A percentile compares a stretch with the other conserved stretches of the same genome.
These are phyloP conservation scores for Yamadazyma kanchanaburiensis DNA, from an alignment of 1,139 yeast genomes.

Conservation along the genomic window DNA sequence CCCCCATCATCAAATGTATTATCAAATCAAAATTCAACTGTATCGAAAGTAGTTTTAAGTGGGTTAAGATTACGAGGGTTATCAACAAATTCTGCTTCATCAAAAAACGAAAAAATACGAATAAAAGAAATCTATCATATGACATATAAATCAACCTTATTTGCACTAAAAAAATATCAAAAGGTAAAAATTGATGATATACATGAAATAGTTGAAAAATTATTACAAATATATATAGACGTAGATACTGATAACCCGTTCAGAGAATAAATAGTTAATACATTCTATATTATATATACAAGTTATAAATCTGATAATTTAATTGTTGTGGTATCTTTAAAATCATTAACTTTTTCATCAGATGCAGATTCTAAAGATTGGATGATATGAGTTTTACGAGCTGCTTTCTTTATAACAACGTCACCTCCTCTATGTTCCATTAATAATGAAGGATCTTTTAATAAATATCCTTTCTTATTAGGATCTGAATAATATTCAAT, in stretches of 20 bases:
- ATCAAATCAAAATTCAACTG: slow-evolving; percentile 19
- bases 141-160: slow-evolving; percentile 39
- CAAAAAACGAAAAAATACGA: slow-evolving; percentile 28
- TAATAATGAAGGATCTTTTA: slow-evolving; percentile 34
- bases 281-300: slow-evolving; percentile 6
- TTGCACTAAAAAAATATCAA: slow-evolving; percentile 36
- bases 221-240: slow-evolving; percentile 35
- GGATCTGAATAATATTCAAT: slow-evolving; percentile 73
- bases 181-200: slow-evolving; percentile 24
- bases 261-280: slow-evolving; percentile 5
- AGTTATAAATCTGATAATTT: slow-evolving; percentile 15
- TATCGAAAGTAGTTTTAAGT: slow-evolving; percentile 35
- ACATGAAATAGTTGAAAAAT: slow-evolving; percentile 36
- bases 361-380: slow-evolving; percentile 33
- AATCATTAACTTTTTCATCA: slow-evolving; percentile 19
- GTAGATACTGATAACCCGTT: slow-evolving; percentile 16
- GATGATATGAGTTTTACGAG: slow-evolving; percentile 25
- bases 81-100: slow-evolving; percentile 19
- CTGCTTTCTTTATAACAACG: slow-evolving; percentile 14
- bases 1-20: slow-evolving; percentile 16
- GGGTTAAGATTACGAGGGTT: slow-evolving; percentile 44
- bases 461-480: slow-evolving; percentile 73
- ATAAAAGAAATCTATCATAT: slow-evolving; percentile 42
- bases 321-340: slow-evolving; percentile 9
- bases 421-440: slow-evolving; percentile 33